Evolutionary conservation across 176 grass and related monocot species (phyloP).

Genomic region (Cenchrus purpureus): DNA sequence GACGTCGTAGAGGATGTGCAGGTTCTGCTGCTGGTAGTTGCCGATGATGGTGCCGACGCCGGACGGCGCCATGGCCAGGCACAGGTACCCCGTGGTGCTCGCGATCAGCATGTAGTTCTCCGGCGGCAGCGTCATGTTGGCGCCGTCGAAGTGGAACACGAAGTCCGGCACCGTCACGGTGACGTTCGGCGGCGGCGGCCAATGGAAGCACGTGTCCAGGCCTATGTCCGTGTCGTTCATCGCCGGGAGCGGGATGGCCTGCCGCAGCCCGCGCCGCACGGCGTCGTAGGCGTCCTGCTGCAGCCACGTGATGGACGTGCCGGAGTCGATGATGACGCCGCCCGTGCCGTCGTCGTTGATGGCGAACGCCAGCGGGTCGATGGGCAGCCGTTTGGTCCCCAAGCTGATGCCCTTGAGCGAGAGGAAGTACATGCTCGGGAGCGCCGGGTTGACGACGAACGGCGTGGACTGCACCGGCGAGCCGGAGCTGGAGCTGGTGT

Average conservation of each 20-base stretch:
- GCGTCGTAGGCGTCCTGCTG: conserved; percentile 28
- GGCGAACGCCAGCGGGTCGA: conserved; percentile 24
- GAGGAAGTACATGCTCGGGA: conserved; percentile 26
- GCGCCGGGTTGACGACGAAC: conserved; percentile 25
- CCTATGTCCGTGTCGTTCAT: conserved; percentile 11
- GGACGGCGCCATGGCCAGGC: conserved; percentile 16
- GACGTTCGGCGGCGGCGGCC: conserved; percentile 27
- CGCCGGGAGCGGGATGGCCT: neutral
- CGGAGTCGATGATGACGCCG: conserved; percentile 18
- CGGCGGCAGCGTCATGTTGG: conserved; percentile 21
- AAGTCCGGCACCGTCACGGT: conserved; percentile 4
- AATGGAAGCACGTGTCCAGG: conserved; percentile 16
- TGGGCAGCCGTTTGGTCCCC: neutral
- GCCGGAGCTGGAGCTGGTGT: conserved; percentile 28
- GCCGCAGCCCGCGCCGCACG: neutral
- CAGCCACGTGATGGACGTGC: conserved; percentile 30
- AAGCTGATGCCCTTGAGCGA: conserved; percentile 15
- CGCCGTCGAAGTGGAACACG: conserved; percentile 10
- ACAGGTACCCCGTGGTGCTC: conserved; percentile 13
- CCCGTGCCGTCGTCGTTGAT: conserved; percentile 28
- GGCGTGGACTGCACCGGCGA: conserved; percentile 24
- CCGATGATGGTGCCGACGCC: conserved; percentile 33
- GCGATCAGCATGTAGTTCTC: conserved; percentile 29
- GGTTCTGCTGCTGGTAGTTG: conserved; percentile 31
- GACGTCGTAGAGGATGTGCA: conserved; percentile 18